These are phyloP conservation scores for Scedosporium boydii DNA, from an alignment of 2,329 filamentous ascomycete genomes.

Conservation along the genomic window DNA sequence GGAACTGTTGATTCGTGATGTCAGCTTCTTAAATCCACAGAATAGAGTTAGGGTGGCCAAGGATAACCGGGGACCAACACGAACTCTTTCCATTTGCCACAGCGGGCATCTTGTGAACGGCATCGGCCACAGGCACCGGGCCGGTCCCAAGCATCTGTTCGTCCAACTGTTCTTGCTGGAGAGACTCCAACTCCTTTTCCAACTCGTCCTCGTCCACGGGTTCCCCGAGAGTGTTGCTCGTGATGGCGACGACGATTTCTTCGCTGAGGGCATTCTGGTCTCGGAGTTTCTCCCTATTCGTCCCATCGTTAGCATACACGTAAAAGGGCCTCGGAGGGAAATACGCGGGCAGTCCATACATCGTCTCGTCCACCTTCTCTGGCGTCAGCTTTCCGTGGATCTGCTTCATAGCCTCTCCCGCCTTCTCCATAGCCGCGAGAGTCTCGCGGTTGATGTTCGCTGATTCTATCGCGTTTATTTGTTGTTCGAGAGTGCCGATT, in stretches of 20 bases:
- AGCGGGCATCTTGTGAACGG: slow-evolving; percentile 66
- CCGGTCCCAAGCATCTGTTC: slow-evolving; percentile 89
- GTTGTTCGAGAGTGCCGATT: slow-evolving; percentile 85
- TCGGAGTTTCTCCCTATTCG: slow-evolving; percentile 69
- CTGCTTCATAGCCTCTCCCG: slow-evolving; percentile 79
- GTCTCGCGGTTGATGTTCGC: slow-evolving; percentile 99
- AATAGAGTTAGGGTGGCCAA: background rate
- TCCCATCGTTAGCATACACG: slow-evolving; percentile 1
- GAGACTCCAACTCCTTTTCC: slow-evolving; percentile 70
- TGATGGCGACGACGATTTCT: slow-evolving; percentile 83
- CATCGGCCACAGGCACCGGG: slow-evolving; percentile 69
- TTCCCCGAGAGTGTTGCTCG: slow-evolving; percentile 56
- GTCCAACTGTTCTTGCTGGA: slow-evolving; percentile 90
- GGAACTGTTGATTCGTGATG: slow-evolving; percentile 29
- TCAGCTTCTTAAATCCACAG: background rate
- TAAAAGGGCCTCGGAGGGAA: slow-evolving; percentile 1
- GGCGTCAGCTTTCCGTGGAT: slow-evolving; percentile 88
- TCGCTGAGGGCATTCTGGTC: slow-evolving; percentile 91
- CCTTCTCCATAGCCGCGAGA: slow-evolving; percentile 84
- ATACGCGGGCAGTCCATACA: slow-evolving; percentile 50
- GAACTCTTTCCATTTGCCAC: slow-evolving; percentile 68
- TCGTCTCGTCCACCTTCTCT: slow-evolving; percentile 89
- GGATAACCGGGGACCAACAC: slow-evolving; percentile 23
- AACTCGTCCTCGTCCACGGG: slow-evolving; percentile 77
- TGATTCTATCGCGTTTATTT: slow-evolving; percentile 94